Base-by-base conservation (phyloP, 164 flowering plant species). In the Paratinospora sagittata region DNA sequence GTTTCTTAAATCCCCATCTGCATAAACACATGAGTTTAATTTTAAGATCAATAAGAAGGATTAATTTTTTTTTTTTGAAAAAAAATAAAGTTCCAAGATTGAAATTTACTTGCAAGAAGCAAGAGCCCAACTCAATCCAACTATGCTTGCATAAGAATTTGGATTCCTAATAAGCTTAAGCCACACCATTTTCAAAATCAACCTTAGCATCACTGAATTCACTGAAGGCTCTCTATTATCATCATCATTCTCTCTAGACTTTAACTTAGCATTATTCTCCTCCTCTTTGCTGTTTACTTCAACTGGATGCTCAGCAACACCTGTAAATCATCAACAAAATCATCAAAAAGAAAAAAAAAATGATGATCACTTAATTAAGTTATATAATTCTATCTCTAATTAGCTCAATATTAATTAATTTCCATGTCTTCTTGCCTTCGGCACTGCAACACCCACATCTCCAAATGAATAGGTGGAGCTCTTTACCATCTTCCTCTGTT, bases 81-180 rank as follows among this genome's bases (percentile, higher is more conserved):
- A 34, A 19, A 17, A 65, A 8, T 0, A 3, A 7, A 26, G 34
- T 7, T 6, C n/a, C 45, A 65, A 72, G 68, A 64, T 34, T 64
- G 39, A 57, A 34, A 43, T 45, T 0, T 72, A 76, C 84, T 80
- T 74, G 76, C 72, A 77, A n/a, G 84, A 70, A 45, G 71, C 67
- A 12, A 83, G 77, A 65, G 86, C 79, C 86, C 86, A 83, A 16
- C 36, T 69, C 11, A 79, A 64, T 43, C 86, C 86, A 33, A 83
- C 9, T 16, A 83, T 11, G 72, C 84, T 83, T 14, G 86, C 72
- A 63, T 83, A 83, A 23, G 84, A 71, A 71, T 83, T 83, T 26
- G 86, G 86, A 71, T 83, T 83, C 65, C 80, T 68, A 9, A 81
- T 10, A 47, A 83, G 86, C 70, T 80, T 81, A 33, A 68, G 49